phyloP scores from a whole-genome alignment of 352 stramenopile species.

The Elongisporangium anandrum region DNA sequence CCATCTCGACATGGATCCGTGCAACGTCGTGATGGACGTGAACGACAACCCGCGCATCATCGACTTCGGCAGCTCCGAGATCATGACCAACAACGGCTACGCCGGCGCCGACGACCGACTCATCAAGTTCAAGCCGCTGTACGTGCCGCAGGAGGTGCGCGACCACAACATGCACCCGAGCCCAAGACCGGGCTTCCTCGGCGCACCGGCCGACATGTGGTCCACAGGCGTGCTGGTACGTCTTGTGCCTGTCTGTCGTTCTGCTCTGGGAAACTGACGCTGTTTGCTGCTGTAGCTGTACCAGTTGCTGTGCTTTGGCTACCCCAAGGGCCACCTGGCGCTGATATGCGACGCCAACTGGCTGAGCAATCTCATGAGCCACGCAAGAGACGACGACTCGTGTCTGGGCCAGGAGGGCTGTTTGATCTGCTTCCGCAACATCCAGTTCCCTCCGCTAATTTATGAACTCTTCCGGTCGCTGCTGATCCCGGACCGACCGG shows the following conservation, averaged over 20 bases:
- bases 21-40: conserved; percentile 71
- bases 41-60: conserved; percentile 54
- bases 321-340: conserved; percentile 71
- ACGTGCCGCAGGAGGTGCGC: conserved; percentile 66
- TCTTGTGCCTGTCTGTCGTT: conserved; percentile 2
- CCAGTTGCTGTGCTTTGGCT: conserved; percentile 76
- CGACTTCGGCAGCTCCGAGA: conserved; percentile 79
- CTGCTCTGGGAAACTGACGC: too few relatives aligned
- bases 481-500: conserved; percentile 41
- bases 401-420: conserved; percentile 63
- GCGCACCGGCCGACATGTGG: conserved; percentile 78
- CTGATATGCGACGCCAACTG: conserved; percentile 76
- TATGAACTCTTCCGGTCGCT: conserved; percentile 71
- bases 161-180: conserved; percentile 51
- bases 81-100: conserved; percentile 64
- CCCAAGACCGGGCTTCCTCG: conserved; percentile 57
- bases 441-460: conserved; percentile 69
- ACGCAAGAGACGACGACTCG: conserved; percentile 27
- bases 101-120: conserved; percentile 45
- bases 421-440: conserved; percentile 76
- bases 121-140: conserved; percentile 80
- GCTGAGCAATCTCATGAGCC: conserved; percentile 58
- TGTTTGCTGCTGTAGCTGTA: conserved; percentile 51
- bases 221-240: conserved; percentile 69
- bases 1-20: conserved; percentile 77